Base-by-base conservation (phyloP, 345 rosid genomes). In the Gossypium thurberi region DNA sequence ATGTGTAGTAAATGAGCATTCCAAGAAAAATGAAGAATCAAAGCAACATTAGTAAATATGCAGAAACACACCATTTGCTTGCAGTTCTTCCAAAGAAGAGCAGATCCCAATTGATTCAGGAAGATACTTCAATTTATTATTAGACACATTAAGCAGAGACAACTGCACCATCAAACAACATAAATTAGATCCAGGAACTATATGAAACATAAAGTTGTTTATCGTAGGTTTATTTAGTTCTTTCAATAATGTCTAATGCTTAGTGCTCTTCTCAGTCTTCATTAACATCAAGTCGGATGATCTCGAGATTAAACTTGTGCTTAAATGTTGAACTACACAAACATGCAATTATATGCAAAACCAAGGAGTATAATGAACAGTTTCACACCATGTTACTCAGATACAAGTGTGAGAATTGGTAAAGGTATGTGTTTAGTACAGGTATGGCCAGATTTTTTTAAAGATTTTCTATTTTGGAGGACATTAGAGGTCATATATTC, bases 61-160 rank as follows among this genome's bases (percentile, higher is more conserved):
- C 13, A 64, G 40, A 40, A 70, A 74, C 78, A 73, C 89, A 91
- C 98, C 97, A 81, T 89, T 86, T 61, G 97, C 97, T 77, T 87
- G 92, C 65, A 94, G 53, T 83, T 92, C 98, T 88, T 94, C 98
- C 82, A 94, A 83, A 69, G 98, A 86, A 81, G 84, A 88, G 84
- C 97, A 94, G 79, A 93, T 92, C 76, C 98, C 98, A 72, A 94
- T 84, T 75, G 98, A 92, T 79, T 92, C 97, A n/a, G 98, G 97
- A 78, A 94, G 91, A 73, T 88, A 83, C 84, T 85, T 94, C 81
- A 94, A 78, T 79, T 88, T 88, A 85, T 94, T 92, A 81, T 79
- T 88, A 69, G 98, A 94, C 65, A 94, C 88, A 88, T 92, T 92
- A 81, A 94, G 78, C 73, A 94, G 87, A 52, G 87, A 81, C 77